Conservation (phyloP, 164 flowering plant species). For the Litsea cubeba region DNA sequence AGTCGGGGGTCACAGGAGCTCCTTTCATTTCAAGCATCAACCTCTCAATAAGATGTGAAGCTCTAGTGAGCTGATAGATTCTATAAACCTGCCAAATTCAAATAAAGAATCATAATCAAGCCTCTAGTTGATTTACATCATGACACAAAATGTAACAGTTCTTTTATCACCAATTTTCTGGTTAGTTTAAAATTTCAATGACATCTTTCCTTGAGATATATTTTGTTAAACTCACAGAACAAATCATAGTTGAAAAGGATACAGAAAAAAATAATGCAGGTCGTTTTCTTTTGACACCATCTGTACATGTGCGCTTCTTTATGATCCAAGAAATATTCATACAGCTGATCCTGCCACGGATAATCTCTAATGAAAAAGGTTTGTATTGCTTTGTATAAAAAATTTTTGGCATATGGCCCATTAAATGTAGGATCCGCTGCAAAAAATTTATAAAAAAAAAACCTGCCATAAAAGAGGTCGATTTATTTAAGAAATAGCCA, state of each 20-base stretch:
- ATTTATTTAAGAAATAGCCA: background rate
- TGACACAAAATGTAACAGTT: background rate
- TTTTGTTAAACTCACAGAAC: background rate
- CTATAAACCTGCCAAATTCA: conserved; percentile 60
- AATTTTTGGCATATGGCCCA: too few relatives aligned
- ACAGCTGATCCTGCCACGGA: too few relatives aligned
- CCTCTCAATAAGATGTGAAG: conserved; percentile 53
- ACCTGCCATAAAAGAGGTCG: too few relatives aligned
- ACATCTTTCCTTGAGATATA: background rate
- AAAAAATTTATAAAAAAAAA: too few relatives aligned
- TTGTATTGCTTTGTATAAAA: too few relatives aligned
- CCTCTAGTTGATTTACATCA: background rate
- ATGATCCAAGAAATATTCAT: too few relatives aligned
- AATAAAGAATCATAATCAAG: conserved; percentile 3
- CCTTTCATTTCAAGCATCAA: conserved; percentile 52
- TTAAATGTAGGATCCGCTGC: too few relatives aligned
- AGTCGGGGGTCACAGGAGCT: conserved; percentile 27
- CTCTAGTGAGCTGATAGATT: conserved; percentile 71
- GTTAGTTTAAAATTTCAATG: background rate
- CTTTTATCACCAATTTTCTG: background rate
- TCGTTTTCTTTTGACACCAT: too few relatives aligned
- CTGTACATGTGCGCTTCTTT: too few relatives aligned
- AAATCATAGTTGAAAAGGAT: too few relatives aligned
- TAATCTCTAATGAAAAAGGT: too few relatives aligned
- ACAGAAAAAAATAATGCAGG: background rate